These are phyloP conservation scores for Thielaviopsis ethacetica DNA, from an alignment of 2,329 filamentous ascomycete genomes.

Conservation along the genomic window DNA sequence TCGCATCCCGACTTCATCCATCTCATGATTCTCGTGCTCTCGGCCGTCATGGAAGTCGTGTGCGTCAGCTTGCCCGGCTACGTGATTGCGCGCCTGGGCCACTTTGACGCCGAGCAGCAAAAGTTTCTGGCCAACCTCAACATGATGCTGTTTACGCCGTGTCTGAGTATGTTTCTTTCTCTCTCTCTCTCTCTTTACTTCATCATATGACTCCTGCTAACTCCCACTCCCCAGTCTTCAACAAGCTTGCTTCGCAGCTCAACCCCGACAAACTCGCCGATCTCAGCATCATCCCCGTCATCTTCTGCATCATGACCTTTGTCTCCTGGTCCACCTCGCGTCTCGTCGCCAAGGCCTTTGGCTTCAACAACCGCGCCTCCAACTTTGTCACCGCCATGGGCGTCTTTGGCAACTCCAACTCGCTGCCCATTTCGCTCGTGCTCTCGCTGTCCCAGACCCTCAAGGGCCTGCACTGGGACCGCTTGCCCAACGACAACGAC, in stretches of 20 bases:
- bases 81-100: conserved; percentile 72
- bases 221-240: conserved; percentile 49
- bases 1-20: conserved; percentile 51
- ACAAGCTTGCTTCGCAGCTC: conserved; percentile 86
- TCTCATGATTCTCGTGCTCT: conserved; percentile 71
- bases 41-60: conserved; percentile 86
- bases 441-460: conserved; percentile 87
- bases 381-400: conserved; percentile 98
- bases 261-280: conserved; percentile 81
- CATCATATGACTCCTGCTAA: conserved; percentile 13
- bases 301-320: conserved; percentile 75
- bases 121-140: conserved; percentile 96
- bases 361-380: conserved; percentile 67
- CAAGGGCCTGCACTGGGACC: conserved; percentile 83
- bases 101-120: conserved; percentile 91
- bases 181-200: neutral
- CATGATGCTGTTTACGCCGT: conserved; percentile 90
- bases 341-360: conserved; percentile 54
- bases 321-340: conserved; percentile 70
- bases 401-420: conserved; percentile 96
- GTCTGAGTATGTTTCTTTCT: conserved; percentile 52
- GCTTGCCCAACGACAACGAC: conserved; percentile 80
- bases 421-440: conserved; percentile 88
- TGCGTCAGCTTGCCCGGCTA: conserved; percentile 92
- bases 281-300: conserved; percentile 84